Evolutionary conservation across 345 rosid species (phyloP), one percentile per base, ranked within the genome.

Genomic region (Syzygium aqueum): DNA sequence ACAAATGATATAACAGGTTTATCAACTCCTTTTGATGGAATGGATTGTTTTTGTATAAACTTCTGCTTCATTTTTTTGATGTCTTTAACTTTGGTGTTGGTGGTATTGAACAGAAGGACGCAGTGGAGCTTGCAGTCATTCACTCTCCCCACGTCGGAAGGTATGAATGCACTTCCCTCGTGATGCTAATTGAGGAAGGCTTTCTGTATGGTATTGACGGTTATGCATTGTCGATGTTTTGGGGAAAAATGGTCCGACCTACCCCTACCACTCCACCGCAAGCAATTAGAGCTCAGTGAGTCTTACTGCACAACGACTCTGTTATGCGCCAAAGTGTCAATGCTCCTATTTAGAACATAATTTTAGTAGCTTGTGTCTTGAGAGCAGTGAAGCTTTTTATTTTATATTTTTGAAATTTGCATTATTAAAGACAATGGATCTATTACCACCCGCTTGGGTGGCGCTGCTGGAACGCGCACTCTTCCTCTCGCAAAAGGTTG

Each of bases 291-390:
- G 21, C 77, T 63, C 77, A 63, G 21, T 63, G 37, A 63, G 37
- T 15, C 37, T n/a, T 19, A 63, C 10, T 19, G 2, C 37, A 63
- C 77, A 14, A 63, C 3, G 21, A 28, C 10, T 63, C 14, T 6
- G 15, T 63, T 5, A 3, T 11, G 37, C 2, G 10, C 77, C 5
- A 0, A 14, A 6, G 0, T 0, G 40, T 63, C 40, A 28, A 63
- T 63, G 21, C 77, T 63, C 0, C 40, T 7, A 28, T 8, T 28
- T 63, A n/a, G 1, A 14, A 61, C 30, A 63, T 28, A 63, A 0
- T 28, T 63, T 63, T 63, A 2, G 5, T 63, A 7, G 5, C 40
- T 63, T 63, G 40, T 6, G 37, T 33, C 37, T 33, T 33, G 37
- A 33, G 77, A 63, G 40, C 77, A n/a, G 77, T n/a, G 77, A 37